Base-by-base conservation (phyloP, 2,329 filamentous ascomycete genomes). In the Neophaeococcomyces mojaviensis region DNA sequence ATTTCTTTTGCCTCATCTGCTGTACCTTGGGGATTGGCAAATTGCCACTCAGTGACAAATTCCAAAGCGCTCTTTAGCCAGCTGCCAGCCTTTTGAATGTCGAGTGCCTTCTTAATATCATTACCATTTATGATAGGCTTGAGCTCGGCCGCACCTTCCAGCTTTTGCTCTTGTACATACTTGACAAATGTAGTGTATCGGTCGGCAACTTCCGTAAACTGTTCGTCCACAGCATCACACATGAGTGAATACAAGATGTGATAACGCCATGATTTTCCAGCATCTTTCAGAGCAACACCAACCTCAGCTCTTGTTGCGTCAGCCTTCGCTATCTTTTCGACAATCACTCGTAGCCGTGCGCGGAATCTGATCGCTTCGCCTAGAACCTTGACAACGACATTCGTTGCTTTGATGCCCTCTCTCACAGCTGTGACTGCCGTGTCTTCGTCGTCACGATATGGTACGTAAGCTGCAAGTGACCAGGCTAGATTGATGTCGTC, bases 41-140 rank as follows among this genome's bases (percentile, higher is more conserved):
- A 74, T 65, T 97, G 92, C 88, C 89, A 97, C 50, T 81, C 81
- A 64, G 94, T 78, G 50, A 87, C 85, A 3, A 88, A 71, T 26
- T 94, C 84, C 38, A 95, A 68, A 3, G 88, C 88, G 37, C 75
- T 73, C 44, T 79, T 79, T 75, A 94, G 84, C 90, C 90, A 97
- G n/a, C 73, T 81, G 1, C 87, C 88, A 0, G 86, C 82, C 52
- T 79, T 81, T n/a, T 76, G 68, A 0, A 75, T 78, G 15, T 66
- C 68, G 3, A 97, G 71, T 3, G 77, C 79, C 51, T 80, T 74
- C 15, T 80, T 77, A 16, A 97, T 74, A 43, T 82, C 71, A 32
- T 77, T 84, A 13, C 92, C 90, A 59, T 94, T 86, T 28, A 94
- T 70, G 19, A 87, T 67, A 4, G 76, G 74, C 56, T 78, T 80